Percentiles rank a stretch among this genome's conserved stretches.
phyloP scores from a whole-genome alignment of 352 stramenopile species.

The Phytopythium kandeliae region DNA sequence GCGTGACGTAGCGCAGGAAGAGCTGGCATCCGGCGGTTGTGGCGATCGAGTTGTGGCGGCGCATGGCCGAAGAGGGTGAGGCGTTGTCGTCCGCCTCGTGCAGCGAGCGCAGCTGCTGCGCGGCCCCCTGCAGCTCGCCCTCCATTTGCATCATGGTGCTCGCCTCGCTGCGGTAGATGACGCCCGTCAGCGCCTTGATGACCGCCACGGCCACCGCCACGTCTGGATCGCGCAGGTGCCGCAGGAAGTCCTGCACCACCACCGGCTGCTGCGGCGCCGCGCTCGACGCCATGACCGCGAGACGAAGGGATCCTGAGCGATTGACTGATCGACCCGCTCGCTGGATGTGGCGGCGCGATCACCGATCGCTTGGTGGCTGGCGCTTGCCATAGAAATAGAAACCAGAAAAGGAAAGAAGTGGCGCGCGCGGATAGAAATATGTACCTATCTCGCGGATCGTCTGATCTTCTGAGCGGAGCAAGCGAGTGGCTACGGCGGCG shows the following conservation, averaged over 20 bases:
- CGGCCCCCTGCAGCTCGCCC: slow-evolving; percentile 87
- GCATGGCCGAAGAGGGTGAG: slow-evolving; percentile 22
- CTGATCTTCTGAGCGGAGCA: no score
- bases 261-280: slow-evolving; percentile 9
- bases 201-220: slow-evolving; percentile 90
- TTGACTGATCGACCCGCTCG: neutral
- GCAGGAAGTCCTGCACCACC: slow-evolving; percentile 71
- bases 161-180: slow-evolving; percentile 87
- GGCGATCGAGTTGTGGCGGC: slow-evolving; percentile 86
- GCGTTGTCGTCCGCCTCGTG: slow-evolving; percentile 33
- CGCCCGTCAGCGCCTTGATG: slow-evolving; percentile 91
- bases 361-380: no score
- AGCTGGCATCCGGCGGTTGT: slow-evolving; percentile 90
- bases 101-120: slow-evolving; percentile 58
- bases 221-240: slow-evolving; percentile 65
- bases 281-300: neutral
- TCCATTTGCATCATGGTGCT: slow-evolving; percentile 96
- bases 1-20: slow-evolving; percentile 93
- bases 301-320: no score
- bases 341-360: neutral
- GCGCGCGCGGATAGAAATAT: no score
- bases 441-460: no score
- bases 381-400: no score
- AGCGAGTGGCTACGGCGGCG: no score
- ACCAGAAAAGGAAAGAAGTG: no score